Evolutionary conservation across 2,329 filamentous ascomycete species (phyloP).

Genomic region (Fusarium sp.): DNA sequence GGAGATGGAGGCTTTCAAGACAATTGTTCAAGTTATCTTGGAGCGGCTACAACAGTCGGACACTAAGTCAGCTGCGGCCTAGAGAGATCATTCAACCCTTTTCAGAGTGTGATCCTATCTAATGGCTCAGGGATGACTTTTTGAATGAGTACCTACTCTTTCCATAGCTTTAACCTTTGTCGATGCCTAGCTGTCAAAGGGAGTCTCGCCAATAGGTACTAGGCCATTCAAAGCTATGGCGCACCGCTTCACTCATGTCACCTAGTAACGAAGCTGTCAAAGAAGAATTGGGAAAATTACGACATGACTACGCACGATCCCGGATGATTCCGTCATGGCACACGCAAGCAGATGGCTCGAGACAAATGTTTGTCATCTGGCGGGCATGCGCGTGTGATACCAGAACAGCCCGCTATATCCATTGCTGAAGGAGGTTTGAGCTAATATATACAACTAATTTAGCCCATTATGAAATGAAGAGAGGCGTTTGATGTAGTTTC

Average conservation of each 20-base stretch:
- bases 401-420: constrained; percentile 9
- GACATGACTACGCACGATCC: constrained; percentile 35
- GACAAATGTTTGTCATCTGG: constrained; percentile 46
- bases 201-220: not conserved
- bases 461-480: not conserved
- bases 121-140: not conserved
- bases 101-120: not conserved
- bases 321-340: constrained; percentile 36
- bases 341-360: constrained; percentile 35
- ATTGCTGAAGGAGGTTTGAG: constrained; percentile 8
- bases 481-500: not conserved
- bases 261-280: constrained; percentile 38
- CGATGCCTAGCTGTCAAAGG: not conserved
- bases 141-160: not conserved
- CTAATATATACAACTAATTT: not conserved
- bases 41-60: constrained; percentile 48
- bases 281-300: constrained; percentile 36
- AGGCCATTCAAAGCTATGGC: not conserved
- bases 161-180: not conserved
- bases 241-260: constrained; percentile 18
- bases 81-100: not conserved
- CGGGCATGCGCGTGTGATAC: constrained; percentile 37
- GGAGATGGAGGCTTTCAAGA: constrained; percentile 90
- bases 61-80: constrained; percentile 16
- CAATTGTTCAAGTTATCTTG: constrained; percentile 78